Conservation (phyloP, 108 stramenopile genomes). For the Cyclostephanos invisitatus region DNA sequence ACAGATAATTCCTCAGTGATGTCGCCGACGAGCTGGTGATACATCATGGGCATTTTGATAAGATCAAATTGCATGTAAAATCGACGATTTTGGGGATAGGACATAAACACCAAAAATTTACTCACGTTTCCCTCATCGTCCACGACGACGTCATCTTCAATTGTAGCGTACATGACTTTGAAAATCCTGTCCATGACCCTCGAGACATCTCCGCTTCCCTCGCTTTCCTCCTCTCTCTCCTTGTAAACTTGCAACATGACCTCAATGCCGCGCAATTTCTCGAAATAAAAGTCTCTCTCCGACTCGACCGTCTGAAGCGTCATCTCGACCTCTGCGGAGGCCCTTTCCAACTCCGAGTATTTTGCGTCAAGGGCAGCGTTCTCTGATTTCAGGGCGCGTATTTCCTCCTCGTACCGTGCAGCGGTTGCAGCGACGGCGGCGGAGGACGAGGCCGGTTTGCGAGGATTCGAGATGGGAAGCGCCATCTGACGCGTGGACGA, state of each 20-base stretch:
- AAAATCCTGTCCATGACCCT: conserved; percentile 71
- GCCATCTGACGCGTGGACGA: not conserved
- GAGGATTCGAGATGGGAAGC: conserved; percentile 20
- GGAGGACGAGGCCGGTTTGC: conserved; percentile 1
- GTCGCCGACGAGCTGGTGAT: conserved; percentile 37
- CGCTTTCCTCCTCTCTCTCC: conserved; percentile 58
- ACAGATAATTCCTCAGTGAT: conserved; percentile 15
- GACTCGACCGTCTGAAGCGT: conserved; percentile 70
- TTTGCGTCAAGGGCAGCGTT: conserved; percentile 54
- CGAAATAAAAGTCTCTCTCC: conserved; percentile 97
- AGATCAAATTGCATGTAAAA: not conserved
- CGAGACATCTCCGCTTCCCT: conserved; percentile 31
- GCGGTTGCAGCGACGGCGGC: conserved; percentile 11
- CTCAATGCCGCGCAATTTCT: conserved; percentile 94
- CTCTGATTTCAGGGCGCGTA: conserved; percentile 16
- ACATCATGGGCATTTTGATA: not conserved
- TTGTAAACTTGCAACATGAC: conserved; percentile 88
- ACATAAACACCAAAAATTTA: not conserved
- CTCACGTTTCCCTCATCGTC: conserved; percentile 59
- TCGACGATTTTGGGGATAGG: not conserved
- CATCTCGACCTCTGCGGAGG: conserved; percentile 57
- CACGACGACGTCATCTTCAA: conserved; percentile 67
- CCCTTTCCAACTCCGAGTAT: conserved; percentile 50
- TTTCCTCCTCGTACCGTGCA: conserved; percentile 44
- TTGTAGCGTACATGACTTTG: conserved; percentile 81